Evolutionary conservation across 1,139 yeast species (phyloP), one percentile per base, ranked within the genome.

Genomic region (Protomyces macrosporus): DNA sequence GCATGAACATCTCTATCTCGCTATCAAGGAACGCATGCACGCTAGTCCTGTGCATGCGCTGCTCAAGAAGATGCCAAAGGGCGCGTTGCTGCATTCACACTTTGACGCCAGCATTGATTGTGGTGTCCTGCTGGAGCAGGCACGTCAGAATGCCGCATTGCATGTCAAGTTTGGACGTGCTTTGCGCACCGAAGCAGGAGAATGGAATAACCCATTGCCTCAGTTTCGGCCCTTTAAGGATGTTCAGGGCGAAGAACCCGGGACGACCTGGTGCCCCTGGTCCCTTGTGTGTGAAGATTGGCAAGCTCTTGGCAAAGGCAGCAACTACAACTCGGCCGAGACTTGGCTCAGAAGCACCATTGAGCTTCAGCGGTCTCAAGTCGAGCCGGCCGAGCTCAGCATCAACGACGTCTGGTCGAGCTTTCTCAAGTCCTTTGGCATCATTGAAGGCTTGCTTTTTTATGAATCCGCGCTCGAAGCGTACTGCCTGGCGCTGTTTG

Each of bases 51-150:
- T 42, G 48, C 48, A 42, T 42, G 32, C 48, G 16, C 30, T 42
- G 30, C 48, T 45, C 36, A 30, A 32, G 14, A 32, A 9, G 32
- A 30, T 50, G 53, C 53, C 53, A 0, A 50, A 50, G 35, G 53
- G 53, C n/a, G 53, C 53, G 7, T 35, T 50, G 36, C 16, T 50
- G 23, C 53, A 50, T 30, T 34, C 53, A n/a, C 53, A 50, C 37
- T 32, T 32, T 33, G 53, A 50, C 30, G 53, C 53, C n/a, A 50
- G 36, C n/a, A 16, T 50, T 4, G 37, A 50, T 6, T 32, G 53
- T 32, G 16, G 37, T 10, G 37, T 50, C 16, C 30, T 50, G 14
- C 14, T 50, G 6, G 53, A 50, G 6, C 36, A n/a, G 53, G 48
- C 48, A 16, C 48, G 48, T 4, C 23, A 14, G 10, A 42, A 16